Conservation (phyloP, 768 basidiomycete genomes). For the Trametes elegans region DNA sequence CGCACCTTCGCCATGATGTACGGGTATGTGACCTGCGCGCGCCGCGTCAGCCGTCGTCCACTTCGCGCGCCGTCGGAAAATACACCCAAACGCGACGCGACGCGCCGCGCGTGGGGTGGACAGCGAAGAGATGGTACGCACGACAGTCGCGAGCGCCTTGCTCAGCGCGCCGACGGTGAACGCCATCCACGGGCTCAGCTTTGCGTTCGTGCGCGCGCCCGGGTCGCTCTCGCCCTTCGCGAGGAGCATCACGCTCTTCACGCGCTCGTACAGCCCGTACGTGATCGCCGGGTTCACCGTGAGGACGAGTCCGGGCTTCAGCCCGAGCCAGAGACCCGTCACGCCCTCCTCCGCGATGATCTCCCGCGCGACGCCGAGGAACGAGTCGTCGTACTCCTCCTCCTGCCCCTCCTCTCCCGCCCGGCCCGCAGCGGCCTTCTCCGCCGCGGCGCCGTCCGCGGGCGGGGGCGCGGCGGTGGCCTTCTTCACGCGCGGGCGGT, state of each 20-base stretch:
- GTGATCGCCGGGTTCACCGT: slow-evolving; percentile 98
- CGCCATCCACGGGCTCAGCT: slow-evolving; percentile 72
- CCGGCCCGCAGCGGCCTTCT: not conserved
- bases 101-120: too few relatives aligned
- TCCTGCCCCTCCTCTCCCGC: slow-evolving; percentile 14
- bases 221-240: slow-evolving; percentile 44
- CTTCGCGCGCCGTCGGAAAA: not conserved
- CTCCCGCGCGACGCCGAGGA: slow-evolving; percentile 76
- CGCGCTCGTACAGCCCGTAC: slow-evolving; percentile 90
- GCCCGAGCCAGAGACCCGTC: slow-evolving; percentile 87
- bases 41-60: not conserved
- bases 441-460: slow-evolving; percentile 14
- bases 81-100: too few relatives aligned
- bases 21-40: slow-evolving; percentile 83
- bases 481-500: slow-evolving; percentile 15
- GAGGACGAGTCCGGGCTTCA: slow-evolving; percentile 90
- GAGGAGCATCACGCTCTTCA: slow-evolving; percentile 71
- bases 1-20: slow-evolving; percentile 97
- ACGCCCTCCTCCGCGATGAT: slow-evolving; percentile 89
- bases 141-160: slow-evolving; percentile 94
- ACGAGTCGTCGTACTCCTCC: slow-evolving; percentile 57
- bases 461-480: slow-evolving; percentile 1
- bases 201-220: slow-evolving; percentile 42
- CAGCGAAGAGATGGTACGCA: slow-evolving; percentile 41
- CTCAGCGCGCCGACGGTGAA: slow-evolving; percentile 90